Evolutionary conservation across 2,329 filamentous ascomycete species (phyloP).

Genomic region (Penicillium glabrum): DNA sequence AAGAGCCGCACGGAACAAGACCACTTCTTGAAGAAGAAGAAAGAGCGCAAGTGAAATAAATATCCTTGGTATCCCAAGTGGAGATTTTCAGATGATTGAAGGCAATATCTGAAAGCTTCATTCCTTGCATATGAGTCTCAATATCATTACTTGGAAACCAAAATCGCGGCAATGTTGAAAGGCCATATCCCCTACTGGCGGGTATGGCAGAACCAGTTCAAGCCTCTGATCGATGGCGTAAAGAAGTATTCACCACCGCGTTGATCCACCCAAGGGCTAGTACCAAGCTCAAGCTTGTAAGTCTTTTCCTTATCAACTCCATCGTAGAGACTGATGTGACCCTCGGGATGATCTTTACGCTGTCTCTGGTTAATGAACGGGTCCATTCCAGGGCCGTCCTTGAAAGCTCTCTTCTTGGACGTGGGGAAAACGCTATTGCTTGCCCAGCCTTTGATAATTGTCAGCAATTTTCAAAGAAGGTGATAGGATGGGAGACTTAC

Average conservation of each 20-base stretch:
- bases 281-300: not conserved
- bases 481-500: constrained; percentile 11
- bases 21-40: no score
- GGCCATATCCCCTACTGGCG: no score
- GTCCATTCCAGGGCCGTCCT: constrained; percentile 17
- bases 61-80: no score
- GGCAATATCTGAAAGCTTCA: no score
- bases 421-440: constrained; percentile 18
- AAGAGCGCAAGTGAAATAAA: no score
- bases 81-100: no score
- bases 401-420: not conserved
- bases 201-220: not conserved
- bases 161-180: no score
- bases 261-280: constrained; percentile 3
- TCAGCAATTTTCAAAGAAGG: not conserved
- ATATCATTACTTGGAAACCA: no score
- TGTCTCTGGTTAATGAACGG: constrained; percentile 19
- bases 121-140: no score
- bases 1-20: no score
- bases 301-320: not conserved
- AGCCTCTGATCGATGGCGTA: constrained; percentile 4
- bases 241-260: constrained; percentile 9
- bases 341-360: constrained; percentile 11
- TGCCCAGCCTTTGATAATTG: constrained; percentile 19
- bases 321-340: constrained; percentile 2